phyloP scores from a whole-genome alignment of 2,329 filamentous ascomycete genomes.

The Colletotrichum navitas region DNA sequence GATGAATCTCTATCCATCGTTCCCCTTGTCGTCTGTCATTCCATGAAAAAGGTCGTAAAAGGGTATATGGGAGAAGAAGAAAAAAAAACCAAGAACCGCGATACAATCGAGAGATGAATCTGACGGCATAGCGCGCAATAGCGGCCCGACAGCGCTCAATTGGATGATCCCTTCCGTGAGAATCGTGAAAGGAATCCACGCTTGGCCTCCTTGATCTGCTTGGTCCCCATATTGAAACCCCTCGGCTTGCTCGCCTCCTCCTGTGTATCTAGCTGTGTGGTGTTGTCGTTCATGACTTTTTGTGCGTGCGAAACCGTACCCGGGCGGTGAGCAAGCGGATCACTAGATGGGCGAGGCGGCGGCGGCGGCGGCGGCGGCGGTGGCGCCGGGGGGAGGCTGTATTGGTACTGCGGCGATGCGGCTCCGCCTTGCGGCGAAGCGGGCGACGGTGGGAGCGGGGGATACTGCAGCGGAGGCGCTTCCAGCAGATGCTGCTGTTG shows the following conservation, averaged over 20 bases:
- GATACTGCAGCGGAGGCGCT: conserved; percentile 24
- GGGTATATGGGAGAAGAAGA: neutral
- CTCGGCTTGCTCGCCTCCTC: conserved; percentile 47
- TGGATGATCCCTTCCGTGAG: neutral
- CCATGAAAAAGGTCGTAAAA: conserved; percentile 12
- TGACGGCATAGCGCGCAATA: neutral
- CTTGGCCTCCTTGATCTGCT: conserved; percentile 9
- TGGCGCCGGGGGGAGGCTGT: neutral
- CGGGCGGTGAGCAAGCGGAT: conserved; percentile 43
- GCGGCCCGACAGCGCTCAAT: neutral
- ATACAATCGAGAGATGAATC: neutral
- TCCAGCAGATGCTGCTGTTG: conserved; percentile 21
- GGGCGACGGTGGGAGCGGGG: conserved; percentile 51
- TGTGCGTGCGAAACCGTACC: conserved; percentile 63
- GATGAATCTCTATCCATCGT: conserved; percentile 12
- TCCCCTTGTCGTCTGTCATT: neutral
- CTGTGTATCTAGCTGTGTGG: conserved; percentile 62
- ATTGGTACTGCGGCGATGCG: conserved; percentile 13
- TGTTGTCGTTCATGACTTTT: conserved; percentile 67
- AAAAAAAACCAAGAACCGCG: neutral
- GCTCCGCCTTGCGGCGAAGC: conserved; percentile 40
- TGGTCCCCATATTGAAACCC: neutral
- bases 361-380: conserved; percentile 4
- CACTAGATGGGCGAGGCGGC: conserved; percentile 3
- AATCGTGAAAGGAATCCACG: conserved; percentile 31